Evolutionary conservation across 768 basidiomycete species (phyloP).

Genomic region (Lepiota subincarnata): DNA sequence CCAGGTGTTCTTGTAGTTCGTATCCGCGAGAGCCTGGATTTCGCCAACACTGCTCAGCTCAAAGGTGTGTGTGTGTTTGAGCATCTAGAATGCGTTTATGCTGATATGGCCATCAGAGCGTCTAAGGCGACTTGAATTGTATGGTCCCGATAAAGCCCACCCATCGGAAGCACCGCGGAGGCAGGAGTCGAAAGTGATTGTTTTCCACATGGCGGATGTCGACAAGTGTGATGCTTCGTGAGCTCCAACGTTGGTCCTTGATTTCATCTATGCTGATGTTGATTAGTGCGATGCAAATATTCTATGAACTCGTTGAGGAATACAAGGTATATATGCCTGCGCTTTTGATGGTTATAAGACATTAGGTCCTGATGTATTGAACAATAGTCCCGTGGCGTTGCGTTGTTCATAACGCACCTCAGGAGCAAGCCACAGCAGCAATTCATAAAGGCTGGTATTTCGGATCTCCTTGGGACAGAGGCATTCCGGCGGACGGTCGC

Average conservation of each 20-base stretch:
- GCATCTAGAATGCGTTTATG: background rate
- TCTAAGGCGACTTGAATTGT: slow-evolving; percentile 80
- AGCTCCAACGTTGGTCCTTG: slow-evolving; percentile 24
- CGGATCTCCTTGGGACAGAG: slow-evolving; percentile 43
- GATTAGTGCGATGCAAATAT: slow-evolving; percentile 75
- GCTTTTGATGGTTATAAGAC: background rate
- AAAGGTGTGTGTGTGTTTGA: slow-evolving; percentile 71
- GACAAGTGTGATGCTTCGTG: slow-evolving; percentile 90
- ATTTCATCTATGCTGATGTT: slow-evolving; percentile 9
- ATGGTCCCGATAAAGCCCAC: slow-evolving; percentile 75
- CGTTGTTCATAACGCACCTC: slow-evolving; percentile 50
- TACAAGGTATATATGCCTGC: slow-evolving; percentile 62
- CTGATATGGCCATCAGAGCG: slow-evolving; percentile 48
- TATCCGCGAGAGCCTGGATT: slow-evolving; percentile 87
- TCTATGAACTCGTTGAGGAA: slow-evolving; percentile 72
- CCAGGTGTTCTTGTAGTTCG: slow-evolving; percentile 84
- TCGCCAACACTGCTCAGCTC: slow-evolving; percentile 93
- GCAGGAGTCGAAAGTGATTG: slow-evolving; percentile 68
- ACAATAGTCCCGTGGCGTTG: slow-evolving; percentile 44
- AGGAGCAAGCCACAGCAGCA: slow-evolving; percentile 32
- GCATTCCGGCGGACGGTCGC: slow-evolving; percentile 48
- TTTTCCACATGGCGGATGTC: slow-evolving; percentile 93
- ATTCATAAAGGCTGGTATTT: slow-evolving; percentile 49
- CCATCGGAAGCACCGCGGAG: slow-evolving; percentile 85
- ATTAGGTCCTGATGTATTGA: background rate